Base-by-base conservation (phyloP, 768 basidiomycete genomes). In the Fibroporia radiculosa region DNA sequence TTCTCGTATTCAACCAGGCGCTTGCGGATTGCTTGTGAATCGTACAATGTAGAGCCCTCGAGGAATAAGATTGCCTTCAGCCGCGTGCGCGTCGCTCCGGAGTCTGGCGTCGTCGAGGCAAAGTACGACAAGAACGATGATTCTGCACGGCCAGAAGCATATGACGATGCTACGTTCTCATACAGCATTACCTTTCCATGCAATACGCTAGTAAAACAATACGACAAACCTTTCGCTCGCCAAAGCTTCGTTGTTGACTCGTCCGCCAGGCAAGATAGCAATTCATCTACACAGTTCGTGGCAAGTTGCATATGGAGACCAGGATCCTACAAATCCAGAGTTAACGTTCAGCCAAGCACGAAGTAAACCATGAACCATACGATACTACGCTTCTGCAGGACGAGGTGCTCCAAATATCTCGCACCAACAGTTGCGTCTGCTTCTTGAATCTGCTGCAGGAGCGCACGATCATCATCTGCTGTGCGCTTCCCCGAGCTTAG, bases 31-130 rank as follows among this genome's bases (percentile, higher is more conserved):
- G 49, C 39, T 2, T 65, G 60, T 1, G 77, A 66, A 56, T 91
- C 81, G 54, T 87, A 91, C 4, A 78, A 62, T 1, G 70, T 67
- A 1, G 87, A 90, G 5, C 82, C 82, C 52, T 93, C 85, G 0
- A 97, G 70, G 55, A 92, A 82, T 1, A 95, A 66, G n/a, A 83
- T 66, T 0, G 78, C 69, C 59, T 86, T 89, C 51, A 95, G 71
- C 20, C 91, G 77, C 1, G 69, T 66, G 16, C 76, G 75, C 61
- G 92, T 92, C 46, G 79, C 73, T 13, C 74, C 72, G 0, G 88
- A 86, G 45, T 87, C 77, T 1, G 89, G 89, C 3, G 89, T 87
- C 19, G 84, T 84, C n/a, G 84, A 80, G 3, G 82, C 72, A 50
- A 93, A 83, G 62, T 91, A 90, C 4, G 80, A 72, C 6, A 89